Percentiles rank a stretch among this genome's conserved stretches.
Evolutionary conservation across 768 basidiomycete genomes (phyloP).

Genomic region (Tylopilus felleus): DNA sequence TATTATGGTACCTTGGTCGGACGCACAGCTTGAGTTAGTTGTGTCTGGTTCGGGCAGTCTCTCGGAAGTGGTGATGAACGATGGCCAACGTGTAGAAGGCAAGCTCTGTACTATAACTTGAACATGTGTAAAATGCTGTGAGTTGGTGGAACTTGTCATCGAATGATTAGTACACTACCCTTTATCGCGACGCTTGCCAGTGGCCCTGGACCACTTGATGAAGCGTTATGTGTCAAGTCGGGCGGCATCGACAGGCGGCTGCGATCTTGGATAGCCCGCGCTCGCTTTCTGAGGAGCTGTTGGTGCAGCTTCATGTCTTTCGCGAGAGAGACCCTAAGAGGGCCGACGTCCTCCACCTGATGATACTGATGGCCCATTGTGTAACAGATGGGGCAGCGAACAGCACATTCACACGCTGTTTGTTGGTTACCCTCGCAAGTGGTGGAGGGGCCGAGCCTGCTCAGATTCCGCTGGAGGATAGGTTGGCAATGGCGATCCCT

Average conservation of each 20-base stretch:
- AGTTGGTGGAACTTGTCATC: too few relatives aligned
- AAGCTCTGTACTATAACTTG: too few relatives aligned
- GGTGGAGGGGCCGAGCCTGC: not conserved
- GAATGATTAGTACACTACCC: not conserved
- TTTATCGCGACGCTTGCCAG: too few relatives aligned
- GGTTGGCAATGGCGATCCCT: constrained; percentile 40
- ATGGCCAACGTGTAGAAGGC: too few relatives aligned
- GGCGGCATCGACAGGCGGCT: constrained; percentile 27
- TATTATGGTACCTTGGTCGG: constrained; percentile 31
- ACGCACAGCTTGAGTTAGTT: not conserved
- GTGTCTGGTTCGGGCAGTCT: not conserved
- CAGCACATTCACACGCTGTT: not conserved
- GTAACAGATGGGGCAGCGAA: not conserved
- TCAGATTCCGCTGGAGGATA: constrained; percentile 32
- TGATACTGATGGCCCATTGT: not conserved
- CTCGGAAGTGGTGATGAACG: too few relatives aligned
- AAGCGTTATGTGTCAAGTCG: too few relatives aligned
- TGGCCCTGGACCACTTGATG: too few relatives aligned
- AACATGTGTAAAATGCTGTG: too few relatives aligned
- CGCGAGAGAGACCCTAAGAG: not conserved
- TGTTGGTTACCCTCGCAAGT: not conserved
- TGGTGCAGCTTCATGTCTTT: not conserved
- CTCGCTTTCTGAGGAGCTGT: constrained; percentile 30
- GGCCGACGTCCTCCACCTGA: not conserved
- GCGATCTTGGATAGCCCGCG: constrained; percentile 34